Evolutionary conservation across 768 basidiomycete genomes (phyloP).

Genomic region (Mycena belliarum): DNA sequence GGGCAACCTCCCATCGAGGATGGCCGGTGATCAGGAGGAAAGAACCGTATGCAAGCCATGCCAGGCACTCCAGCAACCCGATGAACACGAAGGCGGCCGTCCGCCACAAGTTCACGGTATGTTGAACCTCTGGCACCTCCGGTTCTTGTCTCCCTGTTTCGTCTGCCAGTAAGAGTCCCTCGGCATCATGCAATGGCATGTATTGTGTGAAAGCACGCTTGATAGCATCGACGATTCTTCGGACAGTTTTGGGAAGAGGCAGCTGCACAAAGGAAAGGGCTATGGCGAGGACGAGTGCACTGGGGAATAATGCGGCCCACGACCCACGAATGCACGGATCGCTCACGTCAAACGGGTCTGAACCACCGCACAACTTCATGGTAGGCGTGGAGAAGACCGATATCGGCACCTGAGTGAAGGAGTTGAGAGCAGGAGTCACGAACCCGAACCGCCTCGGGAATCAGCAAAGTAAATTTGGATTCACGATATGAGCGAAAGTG

Average conservation of each 20-base stretch:
- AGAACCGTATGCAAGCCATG: constrained; percentile 62
- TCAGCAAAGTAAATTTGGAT: no score
- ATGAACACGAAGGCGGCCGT: constrained; percentile 55
- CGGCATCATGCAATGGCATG: constrained; percentile 57
- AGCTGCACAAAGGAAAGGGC: constrained; percentile 34
- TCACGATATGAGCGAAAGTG: no score
- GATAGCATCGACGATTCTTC: constrained; percentile 27
- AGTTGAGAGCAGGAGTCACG: no score
- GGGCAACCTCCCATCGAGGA: constrained; percentile 35
- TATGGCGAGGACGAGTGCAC: constrained; percentile 44
- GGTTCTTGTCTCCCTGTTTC: constrained; percentile 20
- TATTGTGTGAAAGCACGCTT: constrained; percentile 40
- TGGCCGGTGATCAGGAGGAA: constrained; percentile 47
- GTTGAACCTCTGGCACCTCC: constrained; percentile 22
- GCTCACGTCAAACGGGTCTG: constrained; percentile 43
- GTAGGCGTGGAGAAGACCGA: no score
- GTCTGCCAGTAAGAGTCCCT: constrained; percentile 38
- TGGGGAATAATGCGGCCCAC: constrained; percentile 54
- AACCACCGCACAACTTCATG: constrained; percentile 36
- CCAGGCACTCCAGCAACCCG: constrained; percentile 55
- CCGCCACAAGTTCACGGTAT: constrained; percentile 55
- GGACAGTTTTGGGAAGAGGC: constrained; percentile 30
- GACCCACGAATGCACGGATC: constrained; percentile 49
- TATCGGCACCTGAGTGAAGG: no score
- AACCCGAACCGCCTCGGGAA: no score